These are phyloP conservation scores for Aaosphaeria pasadenensis DNA, from an alignment of 2,329 filamentous ascomycete genomes.

Conservation along the genomic window DNA sequence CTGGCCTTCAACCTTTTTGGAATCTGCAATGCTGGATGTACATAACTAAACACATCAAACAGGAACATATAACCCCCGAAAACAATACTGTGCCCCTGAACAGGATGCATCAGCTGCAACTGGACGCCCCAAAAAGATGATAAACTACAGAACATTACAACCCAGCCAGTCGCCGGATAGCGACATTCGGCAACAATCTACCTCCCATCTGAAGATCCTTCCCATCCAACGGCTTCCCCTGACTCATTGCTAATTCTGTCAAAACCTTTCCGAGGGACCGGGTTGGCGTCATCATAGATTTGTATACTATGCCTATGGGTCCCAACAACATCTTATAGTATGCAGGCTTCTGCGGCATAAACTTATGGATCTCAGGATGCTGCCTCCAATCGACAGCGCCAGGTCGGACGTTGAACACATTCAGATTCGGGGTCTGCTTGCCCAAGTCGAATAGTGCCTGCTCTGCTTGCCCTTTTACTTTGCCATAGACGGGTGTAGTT, in stretches of 20 bases:
- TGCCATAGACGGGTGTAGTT: slow-evolving; percentile 58
- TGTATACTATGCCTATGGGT: slow-evolving; percentile 24
- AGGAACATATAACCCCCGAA: too few species aligned
- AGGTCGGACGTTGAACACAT: slow-evolving; percentile 58
- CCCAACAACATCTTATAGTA: slow-evolving; percentile 18
- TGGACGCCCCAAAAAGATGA: too few species aligned
- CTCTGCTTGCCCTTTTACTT: slow-evolving; percentile 68
- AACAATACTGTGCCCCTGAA: too few species aligned
- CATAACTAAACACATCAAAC: too few species aligned
- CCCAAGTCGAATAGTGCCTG: slow-evolving; percentile 54
- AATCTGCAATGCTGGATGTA: too few species aligned
- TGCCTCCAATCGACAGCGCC: slow-evolving; percentile 53
- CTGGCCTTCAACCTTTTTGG: too few species aligned
- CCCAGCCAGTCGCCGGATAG: slow-evolving; percentile 39
- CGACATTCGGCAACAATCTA: slow-evolving; percentile 38
- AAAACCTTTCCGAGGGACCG: slow-evolving; percentile 47
- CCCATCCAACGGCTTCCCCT: slow-evolving; percentile 40
- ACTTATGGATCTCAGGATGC: slow-evolving; percentile 41
- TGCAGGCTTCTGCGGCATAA: slow-evolving; percentile 22
- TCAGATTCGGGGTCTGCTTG: slow-evolving; percentile 46
- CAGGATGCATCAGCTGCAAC: too few species aligned
- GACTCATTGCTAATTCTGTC: slow-evolving; percentile 49
- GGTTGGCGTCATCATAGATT: slow-evolving; percentile 43
- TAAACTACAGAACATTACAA: slow-evolving; percentile 5
- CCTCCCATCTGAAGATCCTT: slow-evolving; percentile 40